These are phyloP conservation scores for Caryopteris hybrid DNA, from an alignment of 305 asterid species.

Conservation along the genomic window DNA sequence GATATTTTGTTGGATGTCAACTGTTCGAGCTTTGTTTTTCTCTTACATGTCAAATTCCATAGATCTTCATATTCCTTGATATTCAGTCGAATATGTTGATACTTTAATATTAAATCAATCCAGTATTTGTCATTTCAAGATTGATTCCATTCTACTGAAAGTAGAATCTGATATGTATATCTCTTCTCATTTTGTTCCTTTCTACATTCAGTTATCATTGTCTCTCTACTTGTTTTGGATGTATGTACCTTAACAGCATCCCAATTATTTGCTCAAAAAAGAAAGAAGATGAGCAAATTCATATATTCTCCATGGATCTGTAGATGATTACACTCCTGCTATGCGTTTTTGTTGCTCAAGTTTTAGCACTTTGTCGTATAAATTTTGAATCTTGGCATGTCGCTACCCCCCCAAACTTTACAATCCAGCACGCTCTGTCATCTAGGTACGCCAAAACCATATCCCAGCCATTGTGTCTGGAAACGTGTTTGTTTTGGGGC, in stretches of 20 bases:
- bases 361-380: too few species aligned
- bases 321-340: too few species aligned
- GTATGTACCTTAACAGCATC: not conserved
- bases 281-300: too few species aligned
- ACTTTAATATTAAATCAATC: not conserved
- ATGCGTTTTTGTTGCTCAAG: too few species aligned
- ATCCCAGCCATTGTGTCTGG: too few species aligned
- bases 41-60: not conserved
- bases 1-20: not conserved
- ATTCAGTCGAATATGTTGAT: not conserved
- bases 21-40: not conserved
- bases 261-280: not conserved
- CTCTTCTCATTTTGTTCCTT: constrained; percentile 2
- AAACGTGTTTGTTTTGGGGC: too few species aligned
- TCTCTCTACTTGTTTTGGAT: not conserved
- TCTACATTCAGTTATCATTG: not conserved
- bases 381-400: too few species aligned
- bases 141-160: constrained; percentile 12
- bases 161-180: constrained; percentile 4
- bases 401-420: too few species aligned
- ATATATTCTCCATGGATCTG: too few species aligned
- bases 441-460: too few species aligned
- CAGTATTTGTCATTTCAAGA: constrained; percentile 19
- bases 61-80: constrained; percentile 1
- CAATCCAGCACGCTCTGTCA: too few species aligned